These are phyloP conservation scores for Rugonectria rugulosa DNA, from an alignment of 2,329 filamentous ascomycete genomes.

Conservation along the genomic window DNA sequence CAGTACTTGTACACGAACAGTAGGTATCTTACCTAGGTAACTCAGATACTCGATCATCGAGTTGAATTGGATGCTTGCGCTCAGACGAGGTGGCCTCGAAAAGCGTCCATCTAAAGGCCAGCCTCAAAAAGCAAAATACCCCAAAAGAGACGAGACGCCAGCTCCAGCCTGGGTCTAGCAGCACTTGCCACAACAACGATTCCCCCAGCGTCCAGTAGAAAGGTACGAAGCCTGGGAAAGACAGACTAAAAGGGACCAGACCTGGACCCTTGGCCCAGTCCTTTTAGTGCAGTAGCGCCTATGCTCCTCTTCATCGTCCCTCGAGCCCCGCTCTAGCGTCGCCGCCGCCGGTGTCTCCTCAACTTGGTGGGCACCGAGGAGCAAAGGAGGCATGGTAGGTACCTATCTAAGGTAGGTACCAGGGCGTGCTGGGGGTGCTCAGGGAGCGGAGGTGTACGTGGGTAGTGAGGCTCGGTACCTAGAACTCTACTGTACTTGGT, in stretches of 20 bases:
- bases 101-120: background rate
- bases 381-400: background rate
- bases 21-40: too few species aligned
- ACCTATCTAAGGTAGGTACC: too few species aligned
- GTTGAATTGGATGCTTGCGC: too few species aligned
- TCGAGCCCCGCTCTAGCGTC: conserved; percentile 5
- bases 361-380: conserved; percentile 3
- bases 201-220: conserved; percentile 12
- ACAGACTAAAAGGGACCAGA: background rate
- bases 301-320: background rate
- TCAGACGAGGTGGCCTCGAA: background rate
- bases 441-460: too few species aligned
- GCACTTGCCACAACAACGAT: conserved; percentile 9
- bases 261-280: background rate
- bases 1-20: too few species aligned
- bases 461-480: too few species aligned
- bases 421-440: too few species aligned
- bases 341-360: conserved; percentile 14
- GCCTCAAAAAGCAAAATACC: background rate
- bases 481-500: too few species aligned
- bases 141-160: background rate
- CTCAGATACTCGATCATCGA: too few species aligned
- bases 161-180: conserved; percentile 3
- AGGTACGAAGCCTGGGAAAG: conserved; percentile 13
- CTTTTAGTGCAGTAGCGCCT: conserved; percentile 10